These are phyloP conservation scores for Didymella arachidicola DNA, from an alignment of 2,329 filamentous ascomycete species.

Conservation along the genomic window DNA sequence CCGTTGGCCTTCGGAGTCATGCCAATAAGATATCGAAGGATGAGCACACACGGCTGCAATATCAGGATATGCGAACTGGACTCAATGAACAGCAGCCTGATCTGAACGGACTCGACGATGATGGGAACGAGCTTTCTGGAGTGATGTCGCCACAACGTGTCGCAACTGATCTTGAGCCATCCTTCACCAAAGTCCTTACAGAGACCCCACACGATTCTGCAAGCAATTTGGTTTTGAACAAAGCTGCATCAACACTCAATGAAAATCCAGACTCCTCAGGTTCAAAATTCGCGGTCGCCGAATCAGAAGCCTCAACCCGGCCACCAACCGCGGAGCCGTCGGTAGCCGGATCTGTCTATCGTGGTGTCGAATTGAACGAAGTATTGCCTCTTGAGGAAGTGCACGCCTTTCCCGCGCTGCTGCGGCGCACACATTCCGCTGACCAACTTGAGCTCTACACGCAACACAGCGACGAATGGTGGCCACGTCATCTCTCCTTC, in stretches of 20 bases:
- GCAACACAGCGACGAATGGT: constrained; percentile 65
- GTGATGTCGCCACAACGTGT: constrained; percentile 27
- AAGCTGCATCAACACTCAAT: constrained; percentile 24
- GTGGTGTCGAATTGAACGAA: constrained; percentile 63
- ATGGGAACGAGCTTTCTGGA: constrained; percentile 23
- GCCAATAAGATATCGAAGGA: constrained; percentile 51
- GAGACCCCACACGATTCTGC: constrained; percentile 46
- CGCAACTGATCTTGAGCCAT: constrained; percentile 31
- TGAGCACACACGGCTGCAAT: constrained; percentile 38
- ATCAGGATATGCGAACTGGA: constrained; percentile 29
- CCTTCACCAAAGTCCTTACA: constrained; percentile 45
- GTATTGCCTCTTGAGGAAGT: constrained; percentile 56
- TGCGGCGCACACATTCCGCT: constrained; percentile 71
- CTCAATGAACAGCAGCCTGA: constrained; percentile 23
- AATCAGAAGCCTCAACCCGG: constrained; percentile 37
- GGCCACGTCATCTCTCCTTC: constrained; percentile 78
- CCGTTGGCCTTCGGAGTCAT: constrained; percentile 67
- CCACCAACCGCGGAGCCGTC: constrained; percentile 60
- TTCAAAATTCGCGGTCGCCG: constrained; percentile 23
- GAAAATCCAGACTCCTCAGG: constrained; percentile 30
- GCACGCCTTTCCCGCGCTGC: constrained; percentile 57
- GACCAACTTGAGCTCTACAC: constrained; percentile 39
- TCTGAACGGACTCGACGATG: constrained; percentile 20
- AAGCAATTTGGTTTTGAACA: constrained; percentile 31
- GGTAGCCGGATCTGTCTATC: constrained; percentile 65